Base-by-base conservation (phyloP, 257 asterid species). In the Petrea volubilis region DNA sequence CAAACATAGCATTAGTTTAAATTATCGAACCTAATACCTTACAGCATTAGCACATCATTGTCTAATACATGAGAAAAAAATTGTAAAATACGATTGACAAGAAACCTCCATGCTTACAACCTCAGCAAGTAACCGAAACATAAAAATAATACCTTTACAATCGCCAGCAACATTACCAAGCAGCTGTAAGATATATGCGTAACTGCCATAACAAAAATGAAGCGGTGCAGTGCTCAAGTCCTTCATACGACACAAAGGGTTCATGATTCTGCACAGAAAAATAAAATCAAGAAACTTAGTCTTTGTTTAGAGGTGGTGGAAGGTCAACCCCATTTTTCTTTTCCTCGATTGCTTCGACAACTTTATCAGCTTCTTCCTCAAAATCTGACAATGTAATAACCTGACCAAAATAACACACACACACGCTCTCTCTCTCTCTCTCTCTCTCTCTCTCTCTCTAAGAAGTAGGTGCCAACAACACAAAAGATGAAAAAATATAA, bases 141-240 rank as follows among this genome's bases (percentile, higher is more conserved):
- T 59, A 72, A 71, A 64, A 38, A 67, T 9, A n/a, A 53, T 50
- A 95, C 99, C 99, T 95, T 95, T 44, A 90, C 95, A 64, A 95
- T 88, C 3, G 96, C 99, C 71, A 95, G 90, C 85, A 92, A 74
- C 99, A 95, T 95, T 34, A 98, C 92, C 64, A 95, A 80, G 89
- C 99, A 95, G 74, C 99, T 95, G 80, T 95, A 95, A 50, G 98
- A 83, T 72, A 95, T 76, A 71, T 95, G 99, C 3, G 98, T 92
- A 68, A 92, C 71, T 27, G 99, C 98, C 99, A 95, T 95, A 76
- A 92, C 96, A 74, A 95, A 95, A 80, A 95, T 92, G 88, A 95
- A 95, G 49, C 99, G 89, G 67, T 95, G 98, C 70, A 95, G 96
- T 71, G 97, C 86, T 95, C 99, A 27, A 95, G 97, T 74, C 98